Conservation (phyloP, 1,139 yeast genomes). For the Debaryomycetaceae sp. region DNA sequence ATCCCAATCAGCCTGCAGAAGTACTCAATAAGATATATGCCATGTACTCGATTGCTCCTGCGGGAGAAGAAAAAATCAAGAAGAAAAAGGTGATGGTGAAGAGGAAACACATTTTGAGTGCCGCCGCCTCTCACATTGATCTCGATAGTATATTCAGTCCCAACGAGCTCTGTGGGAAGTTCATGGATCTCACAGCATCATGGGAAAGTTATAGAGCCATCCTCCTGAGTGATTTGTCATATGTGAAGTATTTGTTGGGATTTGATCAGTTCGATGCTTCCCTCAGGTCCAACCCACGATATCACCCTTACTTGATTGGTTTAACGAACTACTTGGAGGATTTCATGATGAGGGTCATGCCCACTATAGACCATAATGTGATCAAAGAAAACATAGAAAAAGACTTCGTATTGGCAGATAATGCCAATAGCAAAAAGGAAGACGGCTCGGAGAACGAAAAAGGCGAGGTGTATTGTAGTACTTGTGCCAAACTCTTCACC, state of each 20-base stretch:
- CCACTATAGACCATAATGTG: constrained; percentile 42
- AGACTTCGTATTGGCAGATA: constrained; percentile 20
- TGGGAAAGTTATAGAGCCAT: constrained; percentile 53
- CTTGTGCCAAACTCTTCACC: constrained; percentile 64
- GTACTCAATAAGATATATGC: constrained; percentile 32
- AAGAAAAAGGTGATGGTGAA: constrained; percentile 26
- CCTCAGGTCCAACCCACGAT: constrained; percentile 18
- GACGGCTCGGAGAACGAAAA: constrained; percentile 18
- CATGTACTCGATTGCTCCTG: constrained; percentile 31
- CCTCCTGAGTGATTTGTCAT: constrained; percentile 30
- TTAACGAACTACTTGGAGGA: constrained; percentile 44
- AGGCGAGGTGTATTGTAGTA: constrained; percentile 52
- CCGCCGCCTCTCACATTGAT: constrained; percentile 47
- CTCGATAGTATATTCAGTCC: constrained; percentile 49
- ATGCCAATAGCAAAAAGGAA: constrained; percentile 7
- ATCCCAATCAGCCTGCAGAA: constrained; percentile 19
- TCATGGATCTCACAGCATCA: constrained; percentile 51
- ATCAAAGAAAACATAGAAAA: constrained; percentile 28
- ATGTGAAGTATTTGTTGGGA: constrained; percentile 48
- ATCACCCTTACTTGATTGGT: constrained; percentile 39
- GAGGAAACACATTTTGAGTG: constrained; percentile 40
- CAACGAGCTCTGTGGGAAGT: constrained; percentile 64
- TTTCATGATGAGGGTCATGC: constrained; percentile 47
- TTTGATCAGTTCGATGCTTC: constrained; percentile 39
- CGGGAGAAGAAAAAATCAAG: constrained; percentile 11